A percentile compares a stretch with the other conserved stretches of the same genome.
phyloP scores from a whole-genome alignment of 2,329 filamentous ascomycete species.

The Xylaria sp. region DNA sequence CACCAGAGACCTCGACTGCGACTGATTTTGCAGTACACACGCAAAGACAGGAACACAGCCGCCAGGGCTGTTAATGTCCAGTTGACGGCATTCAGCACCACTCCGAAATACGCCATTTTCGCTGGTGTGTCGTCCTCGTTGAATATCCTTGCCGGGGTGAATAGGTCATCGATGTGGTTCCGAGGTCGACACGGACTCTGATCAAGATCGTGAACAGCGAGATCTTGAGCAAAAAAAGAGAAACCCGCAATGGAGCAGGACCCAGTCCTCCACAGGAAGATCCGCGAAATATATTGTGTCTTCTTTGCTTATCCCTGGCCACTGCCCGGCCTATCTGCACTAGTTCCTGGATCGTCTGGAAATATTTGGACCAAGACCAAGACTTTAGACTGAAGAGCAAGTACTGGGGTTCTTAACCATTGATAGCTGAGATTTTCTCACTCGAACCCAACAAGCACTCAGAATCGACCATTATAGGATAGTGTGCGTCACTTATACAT shows the following conservation, averaged over 20 bases:
- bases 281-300: slow-evolving; percentile 19
- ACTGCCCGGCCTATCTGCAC: neutral
- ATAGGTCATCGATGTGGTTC: slow-evolving; percentile 18
- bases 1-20: slow-evolving; percentile 42
- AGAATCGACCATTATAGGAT: slow-evolving; percentile 13
- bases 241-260: slow-evolving; percentile 19
- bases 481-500: slow-evolving; percentile 10
- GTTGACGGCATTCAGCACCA: slow-evolving; percentile 42
- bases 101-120: slow-evolving; percentile 36
- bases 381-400: slow-evolving; percentile 12
- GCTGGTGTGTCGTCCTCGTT: slow-evolving; percentile 26
- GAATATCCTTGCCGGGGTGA: slow-evolving; percentile 7
- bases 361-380: slow-evolving; percentile 10
- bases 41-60: slow-evolving; percentile 37
- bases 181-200: slow-evolving; percentile 6
- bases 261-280: slow-evolving; percentile 19
- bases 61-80: slow-evolving; percentile 40
- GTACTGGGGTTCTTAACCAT: slow-evolving; percentile 16
- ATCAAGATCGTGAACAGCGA: slow-evolving; percentile 1
- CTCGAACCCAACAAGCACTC: slow-evolving; percentile 15
- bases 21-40: slow-evolving; percentile 42
- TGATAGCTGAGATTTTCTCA: slow-evolving; percentile 8
- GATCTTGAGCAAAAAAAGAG: slow-evolving; percentile 17
- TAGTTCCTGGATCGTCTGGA: slow-evolving; percentile 5
- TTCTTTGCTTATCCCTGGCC: slow-evolving; percentile 16